Evolutionary conservation across 1,284 basidiomycete genomes (phyloP).

Genomic region (Cryptococcus wingfieldii): DNA sequence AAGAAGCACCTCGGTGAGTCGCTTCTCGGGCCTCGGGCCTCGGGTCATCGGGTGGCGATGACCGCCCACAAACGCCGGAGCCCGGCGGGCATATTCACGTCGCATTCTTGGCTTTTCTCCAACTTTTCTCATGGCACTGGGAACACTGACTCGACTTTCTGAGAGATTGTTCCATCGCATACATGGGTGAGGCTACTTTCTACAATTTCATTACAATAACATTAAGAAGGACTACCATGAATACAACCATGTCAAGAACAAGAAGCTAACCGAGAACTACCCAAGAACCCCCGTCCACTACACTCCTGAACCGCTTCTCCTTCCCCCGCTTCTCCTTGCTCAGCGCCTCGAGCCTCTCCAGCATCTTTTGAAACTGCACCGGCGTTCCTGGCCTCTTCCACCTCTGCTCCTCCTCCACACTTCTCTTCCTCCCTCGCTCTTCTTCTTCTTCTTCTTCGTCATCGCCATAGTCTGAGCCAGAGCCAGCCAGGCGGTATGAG

Average conservation of each 20-base stretch:
- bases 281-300: slow-evolving; percentile 16
- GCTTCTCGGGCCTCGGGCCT: too few relatives aligned
- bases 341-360: background rate
- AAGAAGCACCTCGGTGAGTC: too few relatives aligned
- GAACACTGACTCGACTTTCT: too few relatives aligned
- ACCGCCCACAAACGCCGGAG: too few relatives aligned
- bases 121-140: too few relatives aligned
- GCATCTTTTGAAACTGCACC: background rate
- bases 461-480: background rate
- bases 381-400: background rate
- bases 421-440: background rate
- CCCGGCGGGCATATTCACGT: too few relatives aligned
- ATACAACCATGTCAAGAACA: background rate
- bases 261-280: slow-evolving; percentile 6
- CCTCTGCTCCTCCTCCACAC: background rate
- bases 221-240: background rate
- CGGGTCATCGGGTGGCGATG: too few relatives aligned
- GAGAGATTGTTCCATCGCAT: too few relatives aligned
- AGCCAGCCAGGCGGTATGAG: background rate
- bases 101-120: too few relatives aligned
- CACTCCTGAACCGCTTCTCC: slow-evolving; percentile 6
- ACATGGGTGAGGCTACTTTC: too few relatives aligned
- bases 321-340: background rate
- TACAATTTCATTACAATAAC: background rate
- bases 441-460: slow-evolving; percentile 1